A percentile compares a stretch with the other conserved stretches of the same genome.
phyloP scores from a whole-genome alignment of 257 asterid species.

The Nemophila menziesii region DNA sequence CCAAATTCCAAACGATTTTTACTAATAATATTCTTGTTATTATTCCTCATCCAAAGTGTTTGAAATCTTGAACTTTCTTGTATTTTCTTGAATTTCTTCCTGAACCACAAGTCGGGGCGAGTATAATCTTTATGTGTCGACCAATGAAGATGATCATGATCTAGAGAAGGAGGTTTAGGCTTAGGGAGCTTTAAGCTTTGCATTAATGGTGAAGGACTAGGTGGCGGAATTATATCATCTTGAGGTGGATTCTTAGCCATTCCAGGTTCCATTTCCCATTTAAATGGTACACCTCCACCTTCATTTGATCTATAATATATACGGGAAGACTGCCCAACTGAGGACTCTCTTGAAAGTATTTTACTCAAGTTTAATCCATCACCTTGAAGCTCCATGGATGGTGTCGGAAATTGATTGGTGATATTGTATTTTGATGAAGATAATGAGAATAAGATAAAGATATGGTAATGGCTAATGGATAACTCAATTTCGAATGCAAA shows the following conservation, averaged over 20 bases:
- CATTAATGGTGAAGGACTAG: slow-evolving; percentile 55
- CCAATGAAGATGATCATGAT: slow-evolving; percentile 16
- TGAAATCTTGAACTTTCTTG: neutral
- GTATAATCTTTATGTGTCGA: slow-evolving; percentile 1
- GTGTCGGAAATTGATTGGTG: too few relatives aligned
- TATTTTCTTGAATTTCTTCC: slow-evolving; percentile 14
- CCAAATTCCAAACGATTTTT: slow-evolving; percentile 14
- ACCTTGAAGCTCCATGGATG: slow-evolving; percentile 38
- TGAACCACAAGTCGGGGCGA: slow-evolving; percentile 14
- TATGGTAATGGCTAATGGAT: neutral
- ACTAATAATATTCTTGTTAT: slow-evolving; percentile 12
- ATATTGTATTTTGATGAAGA: slow-evolving; percentile 15
- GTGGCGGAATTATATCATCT: slow-evolving; percentile 36
- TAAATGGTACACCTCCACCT: slow-evolving; percentile 69
- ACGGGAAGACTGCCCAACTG: slow-evolving; percentile 44
- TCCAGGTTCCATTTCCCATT: slow-evolving; percentile 77
- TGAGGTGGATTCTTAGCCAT: slow-evolving; percentile 41
- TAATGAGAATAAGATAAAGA: neutral
- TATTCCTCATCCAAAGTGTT: slow-evolving; percentile 6
- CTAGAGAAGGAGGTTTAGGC: slow-evolving; percentile 19
- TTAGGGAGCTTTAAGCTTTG: slow-evolving; percentile 36
- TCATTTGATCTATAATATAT: slow-evolving; percentile 31
- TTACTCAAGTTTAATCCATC: slow-evolving; percentile 24
- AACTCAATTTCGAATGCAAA: neutral
- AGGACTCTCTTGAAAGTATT: slow-evolving; percentile 39